Conservation (phyloP, 2,329 filamentous ascomycete species). For the Ampelomyces quisqualis region DNA sequence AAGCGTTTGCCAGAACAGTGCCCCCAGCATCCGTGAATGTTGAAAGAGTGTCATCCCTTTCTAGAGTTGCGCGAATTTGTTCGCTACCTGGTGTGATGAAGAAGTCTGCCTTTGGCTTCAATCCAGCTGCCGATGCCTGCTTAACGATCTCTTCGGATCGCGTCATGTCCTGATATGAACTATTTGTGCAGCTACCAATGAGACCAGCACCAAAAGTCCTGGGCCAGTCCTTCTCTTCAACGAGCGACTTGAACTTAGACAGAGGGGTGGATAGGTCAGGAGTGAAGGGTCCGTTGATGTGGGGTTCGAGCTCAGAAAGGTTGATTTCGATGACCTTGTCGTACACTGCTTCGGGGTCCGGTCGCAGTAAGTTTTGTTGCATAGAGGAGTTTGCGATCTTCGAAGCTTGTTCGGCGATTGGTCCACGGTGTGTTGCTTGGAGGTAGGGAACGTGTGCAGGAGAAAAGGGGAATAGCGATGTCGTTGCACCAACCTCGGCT, state of each 20-base stretch:
- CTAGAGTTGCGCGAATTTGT: conserved; percentile 91
- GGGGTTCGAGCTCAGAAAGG: conserved; percentile 84
- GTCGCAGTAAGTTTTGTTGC: conserved; percentile 66
- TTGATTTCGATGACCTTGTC: conserved; percentile 90
- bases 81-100: conserved; percentile 97
- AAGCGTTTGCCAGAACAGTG: conserved; percentile 89
- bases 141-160: conserved; percentile 89
- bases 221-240: conserved; percentile 85
- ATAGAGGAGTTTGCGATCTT: conserved; percentile 60
- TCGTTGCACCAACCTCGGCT: conserved; percentile 88
- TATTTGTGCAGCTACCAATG: conserved; percentile 98
- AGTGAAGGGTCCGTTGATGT: conserved; percentile 96
- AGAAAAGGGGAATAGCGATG: conserved; percentile 91
- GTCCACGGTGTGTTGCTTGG: conserved; percentile 72
- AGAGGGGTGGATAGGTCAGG: conserved; percentile 92
- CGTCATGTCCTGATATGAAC: conserved; percentile 98
- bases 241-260: conserved; percentile 82
- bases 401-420: conserved; percentile 68
- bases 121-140: conserved; percentile 83
- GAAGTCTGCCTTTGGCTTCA: conserved; percentile 87
- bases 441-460: conserved; percentile 82
- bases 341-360: conserved; percentile 81
- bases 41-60: conserved; percentile 80
- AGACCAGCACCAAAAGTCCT: conserved; percentile 86
- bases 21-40: conserved; percentile 87